A percentile compares a stretch with the other conserved stretches of the same genome.
Evolutionary conservation across 139 green algal genomes (phyloP).

Genomic region (Dunaliella primolecta): DNA sequence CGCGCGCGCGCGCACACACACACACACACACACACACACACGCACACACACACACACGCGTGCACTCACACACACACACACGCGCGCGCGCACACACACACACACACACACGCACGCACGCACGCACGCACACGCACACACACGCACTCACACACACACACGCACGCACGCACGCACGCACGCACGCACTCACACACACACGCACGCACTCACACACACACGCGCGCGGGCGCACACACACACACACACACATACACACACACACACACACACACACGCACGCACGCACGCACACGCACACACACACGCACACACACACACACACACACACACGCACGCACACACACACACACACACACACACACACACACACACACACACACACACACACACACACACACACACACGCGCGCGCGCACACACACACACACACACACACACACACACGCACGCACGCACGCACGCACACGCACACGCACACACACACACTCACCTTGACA

Average conservation of each 20-base stretch:
- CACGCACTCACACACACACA: constrained; percentile 11
- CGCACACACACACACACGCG: too few species aligned
- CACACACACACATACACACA: not conserved
- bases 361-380: constrained; percentile 11
- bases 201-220: not conserved
- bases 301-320: not conserved
- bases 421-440: constrained; percentile 24
- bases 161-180: constrained; percentile 4
- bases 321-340: not conserved
- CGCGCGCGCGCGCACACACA: too few species aligned
- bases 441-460: constrained; percentile 11
- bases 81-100: too few species aligned
- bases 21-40: too few species aligned
- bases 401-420: constrained; percentile 14
- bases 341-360: not conserved
- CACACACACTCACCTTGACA: not conserved
- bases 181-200: not conserved
- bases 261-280: not conserved
- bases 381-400: constrained; percentile 10
- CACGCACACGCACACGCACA: not conserved
- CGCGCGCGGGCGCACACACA: not conserved
- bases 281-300: not conserved
- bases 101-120: too few species aligned
- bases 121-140: constrained; percentile 13
- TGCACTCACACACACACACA: too few species aligned